Evolutionary conservation across 1,284 basidiomycete species (phyloP).

Genomic region (Ustilago cynodontis): DNA sequence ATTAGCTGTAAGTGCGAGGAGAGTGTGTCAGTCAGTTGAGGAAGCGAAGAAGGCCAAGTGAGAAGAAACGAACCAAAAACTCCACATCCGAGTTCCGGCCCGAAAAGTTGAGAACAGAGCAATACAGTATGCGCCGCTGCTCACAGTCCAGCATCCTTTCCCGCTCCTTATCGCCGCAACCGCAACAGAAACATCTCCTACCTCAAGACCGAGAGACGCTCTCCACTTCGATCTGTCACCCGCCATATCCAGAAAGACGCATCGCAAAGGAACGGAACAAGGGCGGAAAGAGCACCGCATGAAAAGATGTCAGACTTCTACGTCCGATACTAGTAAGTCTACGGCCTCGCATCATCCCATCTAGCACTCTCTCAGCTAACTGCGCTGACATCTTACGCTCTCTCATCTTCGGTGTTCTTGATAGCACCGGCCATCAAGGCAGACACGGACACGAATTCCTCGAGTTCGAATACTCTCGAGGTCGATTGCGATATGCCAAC

Average conservation of each 20-base stretch:
- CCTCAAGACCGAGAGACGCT: too few species aligned
- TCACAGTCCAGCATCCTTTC: constrained; percentile 11
- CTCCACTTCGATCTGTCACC: too few species aligned
- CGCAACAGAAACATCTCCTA: background rate
- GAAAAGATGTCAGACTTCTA: constrained; percentile 65
- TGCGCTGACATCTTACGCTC: background rate
- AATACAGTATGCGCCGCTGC: background rate
- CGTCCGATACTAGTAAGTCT: constrained; percentile 68
- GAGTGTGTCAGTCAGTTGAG: background rate
- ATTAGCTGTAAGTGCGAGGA: background rate
- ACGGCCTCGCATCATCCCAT: background rate
- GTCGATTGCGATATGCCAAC: constrained; percentile 95
- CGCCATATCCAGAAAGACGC: background rate
- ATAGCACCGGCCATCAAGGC: constrained; percentile 66
- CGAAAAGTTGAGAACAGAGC: background rate
- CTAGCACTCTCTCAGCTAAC: background rate
- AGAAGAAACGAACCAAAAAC: constrained; percentile 23
- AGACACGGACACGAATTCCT: constrained; percentile 76
- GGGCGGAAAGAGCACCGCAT: background rate
- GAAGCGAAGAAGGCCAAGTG: constrained; percentile 4
- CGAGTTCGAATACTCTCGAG: constrained; percentile 97
- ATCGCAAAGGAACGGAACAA: background rate
- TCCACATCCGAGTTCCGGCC: constrained; percentile 41
- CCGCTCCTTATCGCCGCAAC: background rate
- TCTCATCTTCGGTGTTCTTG: background rate